A percentile compares a stretch with the other conserved stretches of the same genome.
These are phyloP conservation scores for Trichoderma sp. DNA, from an alignment of 2,329 filamentous ascomycete species.

Conservation along the genomic window DNA sequence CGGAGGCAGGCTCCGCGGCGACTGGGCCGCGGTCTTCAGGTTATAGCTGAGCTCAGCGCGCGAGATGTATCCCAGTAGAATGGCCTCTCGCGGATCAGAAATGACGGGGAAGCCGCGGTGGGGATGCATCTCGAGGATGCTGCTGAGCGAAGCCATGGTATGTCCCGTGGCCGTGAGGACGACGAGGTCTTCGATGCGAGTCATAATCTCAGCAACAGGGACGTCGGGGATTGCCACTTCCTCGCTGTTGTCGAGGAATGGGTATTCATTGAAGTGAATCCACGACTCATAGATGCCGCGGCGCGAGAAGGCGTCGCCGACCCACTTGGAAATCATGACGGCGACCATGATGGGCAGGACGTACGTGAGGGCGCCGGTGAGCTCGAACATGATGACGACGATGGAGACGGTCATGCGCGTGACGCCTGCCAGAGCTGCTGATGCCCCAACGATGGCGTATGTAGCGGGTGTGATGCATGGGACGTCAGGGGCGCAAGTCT, in stretches of 20 bases:
- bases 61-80: conserved; percentile 90
- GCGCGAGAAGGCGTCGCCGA: conserved; percentile 89
- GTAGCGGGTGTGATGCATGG: conserved; percentile 90
- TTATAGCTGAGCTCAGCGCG: conserved; percentile 86
- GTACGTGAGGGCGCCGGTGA: conserved; percentile 92
- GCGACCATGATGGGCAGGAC: conserved; percentile 98
- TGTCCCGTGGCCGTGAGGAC: conserved; percentile 84
- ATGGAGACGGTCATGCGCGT: conserved; percentile 97
- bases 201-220: conserved; percentile 86
- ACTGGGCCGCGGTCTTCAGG: conserved; percentile 52
- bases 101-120: conserved; percentile 94
- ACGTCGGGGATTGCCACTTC: conserved; percentile 82
- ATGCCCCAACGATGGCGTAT: conserved; percentile 94
- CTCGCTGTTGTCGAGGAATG: conserved; percentile 86
- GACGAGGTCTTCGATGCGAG: conserved; percentile 82
- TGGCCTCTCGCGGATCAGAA: conserved; percentile 69
- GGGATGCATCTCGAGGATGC: conserved; percentile 68
- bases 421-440: conserved; percentile 88
- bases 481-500: conserved; percentile 77
- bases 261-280: conserved; percentile 95
- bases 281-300: conserved; percentile 95
- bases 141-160: conserved; percentile 72
- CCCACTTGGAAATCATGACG: conserved; percentile 98
- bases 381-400: conserved; percentile 98
- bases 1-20: conserved; percentile 59